Evolutionary conservation across 371 early-diverging fungal genomes (phyloP).

Genomic region (Mortierella sp.): DNA sequence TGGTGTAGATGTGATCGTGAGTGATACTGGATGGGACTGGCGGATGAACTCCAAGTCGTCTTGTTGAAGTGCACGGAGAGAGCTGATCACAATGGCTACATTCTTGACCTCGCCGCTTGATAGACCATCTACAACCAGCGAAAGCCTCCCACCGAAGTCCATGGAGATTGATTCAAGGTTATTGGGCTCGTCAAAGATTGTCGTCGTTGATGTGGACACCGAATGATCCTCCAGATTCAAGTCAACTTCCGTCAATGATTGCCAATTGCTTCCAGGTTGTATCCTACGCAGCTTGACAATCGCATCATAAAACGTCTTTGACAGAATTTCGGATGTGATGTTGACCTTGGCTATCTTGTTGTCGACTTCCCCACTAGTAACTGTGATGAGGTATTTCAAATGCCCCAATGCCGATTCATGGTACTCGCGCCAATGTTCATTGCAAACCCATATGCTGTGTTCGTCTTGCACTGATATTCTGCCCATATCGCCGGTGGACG

Average conservation of each 20-base stretch:
- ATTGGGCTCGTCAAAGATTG: no score
- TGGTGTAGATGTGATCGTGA: not conserved
- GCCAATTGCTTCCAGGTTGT: not conserved
- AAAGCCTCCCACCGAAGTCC: no score
- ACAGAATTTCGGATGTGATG: not conserved
- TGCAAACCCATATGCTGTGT: not conserved
- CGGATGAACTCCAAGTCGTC: not conserved
- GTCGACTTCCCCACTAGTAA: not conserved
- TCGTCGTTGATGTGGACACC: no score
- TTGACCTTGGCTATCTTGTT: not conserved
- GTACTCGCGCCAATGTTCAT: not conserved
- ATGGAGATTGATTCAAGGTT: no score
- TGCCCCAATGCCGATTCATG: not conserved
- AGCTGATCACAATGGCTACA: no score
- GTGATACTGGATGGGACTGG: not conserved
- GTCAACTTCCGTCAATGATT: not conserved
- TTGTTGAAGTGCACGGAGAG: no score
- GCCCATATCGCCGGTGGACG: conserved; percentile 2
- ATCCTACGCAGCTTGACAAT: conserved; percentile 3
- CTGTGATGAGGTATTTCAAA: not conserved
- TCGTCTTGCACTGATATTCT: not conserved
- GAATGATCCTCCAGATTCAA: not conserved
- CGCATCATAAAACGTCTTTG: conserved; percentile 4
- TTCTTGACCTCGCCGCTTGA: no score
- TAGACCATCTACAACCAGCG: no score